Evolutionary conservation across 805 yeast genomes (phyloP).

Genomic region (Candida ovalis): DNA sequence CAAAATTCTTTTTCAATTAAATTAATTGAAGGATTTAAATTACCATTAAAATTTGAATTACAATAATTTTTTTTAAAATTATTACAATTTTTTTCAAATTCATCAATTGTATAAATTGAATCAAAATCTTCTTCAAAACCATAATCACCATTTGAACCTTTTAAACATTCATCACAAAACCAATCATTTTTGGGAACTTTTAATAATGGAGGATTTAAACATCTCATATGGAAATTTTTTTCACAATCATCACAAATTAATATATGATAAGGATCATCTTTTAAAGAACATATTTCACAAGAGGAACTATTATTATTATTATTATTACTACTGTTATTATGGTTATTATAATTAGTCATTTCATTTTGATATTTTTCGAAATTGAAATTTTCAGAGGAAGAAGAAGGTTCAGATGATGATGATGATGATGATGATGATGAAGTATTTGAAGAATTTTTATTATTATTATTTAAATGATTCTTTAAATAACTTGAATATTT

Average conservation of each 20-base stretch:
- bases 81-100: slow-evolving; percentile 56
- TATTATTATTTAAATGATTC: slow-evolving; percentile 3
- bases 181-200: slow-evolving; percentile 58
- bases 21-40: slow-evolving; percentile 36
- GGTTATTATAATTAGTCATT: slow-evolving; percentile 34
- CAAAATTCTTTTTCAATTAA: slow-evolving; percentile 65
- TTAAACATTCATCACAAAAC: slow-evolving; percentile 81
- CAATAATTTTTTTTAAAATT: slow-evolving; percentile 46
- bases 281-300: slow-evolving; percentile 41
- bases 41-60: slow-evolving; percentile 26
- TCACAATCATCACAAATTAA: slow-evolving; percentile 75
- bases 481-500: slow-evolving; percentile 19
- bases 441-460: no score
- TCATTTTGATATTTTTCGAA: slow-evolving; percentile 17
- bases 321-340: no score
- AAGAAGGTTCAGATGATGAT: slow-evolving; percentile 15
- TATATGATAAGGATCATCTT: slow-evolving; percentile 43
- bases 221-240: slow-evolving; percentile 59
- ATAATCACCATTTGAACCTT: slow-evolving; percentile 76
- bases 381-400: slow-evolving; percentile 4
- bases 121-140: slow-evolving; percentile 72
- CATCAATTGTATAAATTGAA: slow-evolving; percentile 42
- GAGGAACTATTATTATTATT: no score
- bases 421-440: no score
- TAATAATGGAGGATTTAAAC: slow-evolving; percentile 56